Base-by-base conservation (phyloP, 495 filamentous ascomycete species). In the Neurospora sp. region DNA sequence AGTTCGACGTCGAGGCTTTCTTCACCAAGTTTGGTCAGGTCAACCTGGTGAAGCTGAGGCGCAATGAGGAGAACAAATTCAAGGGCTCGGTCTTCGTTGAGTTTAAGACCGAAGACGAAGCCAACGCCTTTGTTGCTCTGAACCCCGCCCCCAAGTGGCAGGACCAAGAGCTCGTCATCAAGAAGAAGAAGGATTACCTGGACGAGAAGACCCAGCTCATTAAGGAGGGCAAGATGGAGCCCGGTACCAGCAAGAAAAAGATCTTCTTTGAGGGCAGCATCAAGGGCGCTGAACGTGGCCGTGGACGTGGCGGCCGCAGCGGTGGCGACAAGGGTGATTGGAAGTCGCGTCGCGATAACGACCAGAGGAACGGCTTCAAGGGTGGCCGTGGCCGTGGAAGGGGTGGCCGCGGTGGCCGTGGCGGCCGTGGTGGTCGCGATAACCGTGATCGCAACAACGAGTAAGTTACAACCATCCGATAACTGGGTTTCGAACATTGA, bases 1-100 rank as follows among this genome's bases (percentile, higher is more conserved):
- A 98, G 82, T 91, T 96, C 80, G 93, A 96, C 71, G 90, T 98
- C 71, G 96, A 99, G 81, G 87, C 88, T n/a, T 96, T 96, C 84
- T 95, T 98, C 79, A 88, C 90, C 44, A 88, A 90, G 44, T 93
- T 90, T 81, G 96, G 95, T 18, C 87, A 91, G 8, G 88, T 91
- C 75, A 93, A 93, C 72, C 87, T 88, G n/a, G 91, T 99, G 74
- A 94, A 94, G 75, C 91, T 98, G 69, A 94, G 96, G 73, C 94
- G 96, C 73, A 84, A 86, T n/a, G 74, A 83, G 16, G 75, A 84
- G 39, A 89, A 88, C 77, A 76, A 80, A 31, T 98, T 98, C 88
- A 99, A 99, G 86, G 93, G 93, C 49, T 97, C 93, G 71, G 90
- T 98, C 37, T 98, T 97, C 77, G 94, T 98, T 71, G 95, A 98